Base-by-base conservation (phyloP, 1,139 yeast species). In the Meyerozyma smithsonii region DNA sequence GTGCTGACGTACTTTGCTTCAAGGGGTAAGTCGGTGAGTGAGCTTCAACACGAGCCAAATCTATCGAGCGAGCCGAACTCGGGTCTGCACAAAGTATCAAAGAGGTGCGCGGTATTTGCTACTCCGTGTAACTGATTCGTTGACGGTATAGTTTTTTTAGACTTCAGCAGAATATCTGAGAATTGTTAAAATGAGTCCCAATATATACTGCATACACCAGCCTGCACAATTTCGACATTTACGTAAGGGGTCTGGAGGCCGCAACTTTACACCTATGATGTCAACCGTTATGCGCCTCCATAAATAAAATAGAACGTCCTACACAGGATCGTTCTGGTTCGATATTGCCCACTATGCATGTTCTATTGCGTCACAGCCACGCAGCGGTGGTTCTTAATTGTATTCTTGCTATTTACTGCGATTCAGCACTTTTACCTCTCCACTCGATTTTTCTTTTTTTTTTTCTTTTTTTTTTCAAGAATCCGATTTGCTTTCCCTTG, bases 121-220 rank as follows among this genome's bases (percentile, higher is more conserved):
- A 14, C 30, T 5, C 30, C 30, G 15, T 6, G 30, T 8, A n/a
- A 4, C 8, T 10, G 19, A 15, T 16, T 14, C 15, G 21, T 30
- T 30, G 34, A 4, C 34, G 21, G 11, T 18, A 16, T 8, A 11
- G 4, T 10, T 11, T 30, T 30, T 30, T 18, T 15, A 16, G 20
- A 11, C 21, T 5, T 30, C n/a, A 8, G 33, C 23, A 21, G 34
- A n/a, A 30, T 30, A 30, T 19, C 16, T 30, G 21, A 30, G 34
- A 30, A 30, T 30, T 30, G 34, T 30, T 6, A 30, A 30, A 30
- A 30, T 4, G 16, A 11, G 23, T 19, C 34, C 34, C 34, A 30
- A 18, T 21, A 8, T 30, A n/a, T 30, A 16, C 34, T 30, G 34
- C 34, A 30, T 11, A 30, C 21, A 18, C 20, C 6, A 14, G 25